Percentiles rank a stretch among this genome's conserved stretches.
phyloP scores from a whole-genome alignment of 2,329 filamentous ascomycete genomes.

The Corniculantispora saksenae region DNA sequence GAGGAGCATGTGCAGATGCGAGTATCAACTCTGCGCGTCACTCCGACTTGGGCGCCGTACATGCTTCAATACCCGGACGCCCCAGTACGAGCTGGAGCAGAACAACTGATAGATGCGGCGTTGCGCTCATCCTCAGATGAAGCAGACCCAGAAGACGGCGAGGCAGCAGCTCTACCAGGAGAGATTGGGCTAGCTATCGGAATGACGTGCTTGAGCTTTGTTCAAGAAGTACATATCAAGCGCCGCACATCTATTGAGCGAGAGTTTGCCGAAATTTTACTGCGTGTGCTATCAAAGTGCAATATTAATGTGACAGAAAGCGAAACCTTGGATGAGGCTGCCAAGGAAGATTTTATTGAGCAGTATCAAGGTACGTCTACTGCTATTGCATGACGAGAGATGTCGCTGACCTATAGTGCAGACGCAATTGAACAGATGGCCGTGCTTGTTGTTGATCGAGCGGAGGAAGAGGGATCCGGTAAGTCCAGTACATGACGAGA shows the following conservation, averaged over 20 bases:
- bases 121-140: slow-evolving; percentile 40
- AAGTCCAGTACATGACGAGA: slow-evolving; percentile 36
- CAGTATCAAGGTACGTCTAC: slow-evolving; percentile 30
- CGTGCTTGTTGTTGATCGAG: slow-evolving; percentile 56
- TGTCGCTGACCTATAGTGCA: slow-evolving; percentile 21
- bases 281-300: slow-evolving; percentile 46
- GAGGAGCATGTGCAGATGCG: slow-evolving; percentile 26
- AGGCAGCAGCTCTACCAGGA: not conserved
- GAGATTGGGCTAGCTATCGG: slow-evolving; percentile 43
- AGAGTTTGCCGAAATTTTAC: slow-evolving; percentile 44
- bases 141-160: slow-evolving; percentile 24
- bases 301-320: slow-evolving; percentile 39
- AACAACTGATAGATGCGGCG: slow-evolving; percentile 45
- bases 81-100: slow-evolving; percentile 42
- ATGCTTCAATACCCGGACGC: slow-evolving; percentile 50
- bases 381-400: no score
- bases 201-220: slow-evolving; percentile 45
- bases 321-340: slow-evolving; percentile 34
- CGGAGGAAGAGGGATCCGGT: slow-evolving; percentile 62
- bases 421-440: slow-evolving; percentile 51
- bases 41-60: slow-evolving; percentile 52
- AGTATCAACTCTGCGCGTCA: slow-evolving; percentile 26
- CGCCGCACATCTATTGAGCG: slow-evolving; percentile 43
- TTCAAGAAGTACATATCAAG: slow-evolving; percentile 48
- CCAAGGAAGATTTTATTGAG: slow-evolving; percentile 30